Evolutionary conservation across 495 filamentous ascomycete species (phyloP), one percentile per base, ranked within the genome.

Genomic region (Hypomontagnella submonticulosa): DNA sequence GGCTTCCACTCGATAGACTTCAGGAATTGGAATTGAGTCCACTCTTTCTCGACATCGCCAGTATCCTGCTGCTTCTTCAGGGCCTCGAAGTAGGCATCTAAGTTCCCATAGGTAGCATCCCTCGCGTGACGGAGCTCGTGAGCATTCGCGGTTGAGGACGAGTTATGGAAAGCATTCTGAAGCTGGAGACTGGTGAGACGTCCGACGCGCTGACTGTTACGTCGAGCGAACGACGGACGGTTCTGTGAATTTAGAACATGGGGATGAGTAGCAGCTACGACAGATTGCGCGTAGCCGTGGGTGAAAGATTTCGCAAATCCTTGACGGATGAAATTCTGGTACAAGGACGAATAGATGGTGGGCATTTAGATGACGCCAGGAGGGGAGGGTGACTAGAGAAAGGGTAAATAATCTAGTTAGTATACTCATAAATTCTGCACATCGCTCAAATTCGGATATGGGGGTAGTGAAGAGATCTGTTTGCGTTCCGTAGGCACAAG

Each of bases 251-350:
- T 92, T 74, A 92, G 87, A 82, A 92, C 90, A 76, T 91, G 88
- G 44, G 81, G 80, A 72, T 97, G 93, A 47, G 92, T 92, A 56
- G 92, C 93, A 65, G 95, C 95, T 77, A 98, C 94, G 80, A 99
- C 88, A 66, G 94, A 96, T 76, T 97, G 94, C 76, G 92, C 92
- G 84, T 96, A 97, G 79, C 93, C 94, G 85, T 97, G 92, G 75
- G 92, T 93, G 77, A 98, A 89, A 76, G 92, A 90, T 85, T 98
- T 98, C 68, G 90, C 86, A 74, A 97, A 89, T 88, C 91, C 94
- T 82, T 93, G 92, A 80, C 96, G 95, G 86, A 96, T 92, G 85
- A 98, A 89, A 79, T 92, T 91, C 82, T 93, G 81, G 75, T 82
- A 85, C 59, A 86, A 74, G 66, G 79, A 80, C 57, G 82, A 83